Evolutionary conservation across 1,284 basidiomycete species (phyloP), one percentile per base, ranked within the genome.

Genomic region (Rhizoctonia solani): DNA sequence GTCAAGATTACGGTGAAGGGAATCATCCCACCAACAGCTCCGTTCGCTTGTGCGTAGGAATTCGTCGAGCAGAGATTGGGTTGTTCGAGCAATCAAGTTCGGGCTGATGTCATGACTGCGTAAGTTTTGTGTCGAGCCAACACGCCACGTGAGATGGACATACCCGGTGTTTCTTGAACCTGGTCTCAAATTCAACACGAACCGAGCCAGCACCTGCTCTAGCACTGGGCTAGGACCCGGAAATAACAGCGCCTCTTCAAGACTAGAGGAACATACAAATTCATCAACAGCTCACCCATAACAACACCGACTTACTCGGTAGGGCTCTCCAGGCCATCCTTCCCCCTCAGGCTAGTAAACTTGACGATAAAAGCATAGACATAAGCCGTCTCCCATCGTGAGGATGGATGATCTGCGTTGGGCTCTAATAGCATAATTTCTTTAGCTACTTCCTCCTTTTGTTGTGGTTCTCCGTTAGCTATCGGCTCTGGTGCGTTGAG

Each of bases 81-180:
- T 56, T 6, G 54, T 59, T 14, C 68, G 47, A 25, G 63, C 54
- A 41, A 69, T 66, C 42, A 52, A 55, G 42, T 67, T 67, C 27
- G 66, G 49, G 25, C 68, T 69, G 65, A 59, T 69, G 34, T 37
- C 47, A 37, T 50, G 23, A 21, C 27, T 21, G 39, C 32, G 59
- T 56, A 49, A 66, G 29, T 59, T 44, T 46, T 49, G 46, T 34
- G 21, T 37, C 56, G 21, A 39, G 13, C 29, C 30, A 34, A 52
- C 53, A 55, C 65, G 47, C 46, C 54, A 59, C 42, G 37, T n/a
- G 21, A 29, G 52, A 76, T 74, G 34, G 19, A 75, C 85, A 78
- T 78, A 90, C 90, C 86, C 89, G 76, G 89, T 81, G 81, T 91
- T 91, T 86, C 89, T 88, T 85, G 89, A 87, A 76, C 87, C 85